These are phyloP conservation scores for Leccinum obscurum DNA, from an alignment of 768 basidiomycete species.

Conservation along the genomic window DNA sequence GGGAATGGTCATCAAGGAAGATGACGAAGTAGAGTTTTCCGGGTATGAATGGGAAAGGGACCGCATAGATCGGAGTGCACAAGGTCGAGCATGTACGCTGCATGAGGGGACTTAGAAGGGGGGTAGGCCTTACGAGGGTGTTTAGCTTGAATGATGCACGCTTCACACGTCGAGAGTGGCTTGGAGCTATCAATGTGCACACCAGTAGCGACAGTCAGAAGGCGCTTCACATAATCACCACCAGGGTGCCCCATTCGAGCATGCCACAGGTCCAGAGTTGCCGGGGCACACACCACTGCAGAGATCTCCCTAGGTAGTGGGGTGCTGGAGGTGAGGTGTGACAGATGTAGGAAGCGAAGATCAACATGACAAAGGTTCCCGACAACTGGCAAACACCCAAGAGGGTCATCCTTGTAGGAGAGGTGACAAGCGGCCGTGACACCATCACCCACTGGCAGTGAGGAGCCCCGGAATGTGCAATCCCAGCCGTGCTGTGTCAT, in stretches of 20 bases:
- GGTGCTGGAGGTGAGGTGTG: background rate
- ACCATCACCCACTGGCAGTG: too few relatives aligned
- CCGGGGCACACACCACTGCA: background rate
- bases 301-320: background rate
- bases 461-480: too few relatives aligned
- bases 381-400: accelerated
- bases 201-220: too few relatives aligned
- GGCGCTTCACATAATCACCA: background rate
- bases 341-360: background rate
- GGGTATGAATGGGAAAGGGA: constrained; percentile 21
- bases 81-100: constrained; percentile 14
- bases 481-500: too few relatives aligned
- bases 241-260: background rate
- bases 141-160: constrained; percentile 6
- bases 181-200: too few relatives aligned
- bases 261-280: background rate
- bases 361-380: background rate
- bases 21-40: constrained; percentile 17
- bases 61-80: constrained; percentile 30
- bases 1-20: constrained; percentile 16
- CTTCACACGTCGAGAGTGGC: background rate
- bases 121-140: constrained; percentile 1
- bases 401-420: background rate
- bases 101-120: background rate
- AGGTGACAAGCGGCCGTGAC: background rate